Conservation (phyloP, 768 basidiomycete genomes). For the Leccinum ochraceum region DNA sequence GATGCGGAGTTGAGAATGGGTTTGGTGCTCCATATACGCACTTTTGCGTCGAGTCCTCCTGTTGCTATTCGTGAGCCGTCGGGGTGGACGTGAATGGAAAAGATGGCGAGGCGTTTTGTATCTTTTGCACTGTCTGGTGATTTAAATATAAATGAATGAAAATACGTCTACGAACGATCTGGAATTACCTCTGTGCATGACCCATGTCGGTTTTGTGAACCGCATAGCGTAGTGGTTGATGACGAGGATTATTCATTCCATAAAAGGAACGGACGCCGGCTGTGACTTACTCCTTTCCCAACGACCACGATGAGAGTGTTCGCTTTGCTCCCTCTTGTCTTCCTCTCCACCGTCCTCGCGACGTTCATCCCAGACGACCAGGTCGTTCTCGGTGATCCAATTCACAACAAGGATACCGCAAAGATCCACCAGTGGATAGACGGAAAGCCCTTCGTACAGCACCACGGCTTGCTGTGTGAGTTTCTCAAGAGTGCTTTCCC, state of each 20-base stretch:
- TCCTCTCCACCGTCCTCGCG: constrained; percentile 37
- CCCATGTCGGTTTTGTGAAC: constrained; percentile 90
- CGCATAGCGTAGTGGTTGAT: constrained; percentile 48
- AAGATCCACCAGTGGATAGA: constrained; percentile 63
- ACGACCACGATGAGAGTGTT: constrained; percentile 40
- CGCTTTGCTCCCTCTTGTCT: constrained; percentile 36
- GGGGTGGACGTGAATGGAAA: constrained; percentile 92
- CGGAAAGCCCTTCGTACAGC: constrained; percentile 66
- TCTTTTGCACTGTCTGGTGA: constrained; percentile 46
- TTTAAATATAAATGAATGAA: background rate
- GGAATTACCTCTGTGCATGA: constrained; percentile 66
- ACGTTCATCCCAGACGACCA: constrained; percentile 45
- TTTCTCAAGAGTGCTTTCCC: constrained; percentile 7
- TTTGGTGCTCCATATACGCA: constrained; percentile 96
- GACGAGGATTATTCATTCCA: background rate
- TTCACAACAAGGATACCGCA: constrained; percentile 40
- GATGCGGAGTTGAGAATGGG: constrained; percentile 82
- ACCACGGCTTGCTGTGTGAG: constrained; percentile 74
- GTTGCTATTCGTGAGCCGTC: constrained; percentile 97
- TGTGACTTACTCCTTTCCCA: background rate
- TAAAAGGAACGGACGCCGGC: background rate
- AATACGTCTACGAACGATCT: background rate
- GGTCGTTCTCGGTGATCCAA: constrained; percentile 35
- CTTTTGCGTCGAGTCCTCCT: constrained; percentile 92
- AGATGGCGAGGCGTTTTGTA: constrained; percentile 78